These are phyloP conservation scores for Protea cynaroides DNA, from an alignment of 164 flowering plant species.

Conservation along the genomic window DNA sequence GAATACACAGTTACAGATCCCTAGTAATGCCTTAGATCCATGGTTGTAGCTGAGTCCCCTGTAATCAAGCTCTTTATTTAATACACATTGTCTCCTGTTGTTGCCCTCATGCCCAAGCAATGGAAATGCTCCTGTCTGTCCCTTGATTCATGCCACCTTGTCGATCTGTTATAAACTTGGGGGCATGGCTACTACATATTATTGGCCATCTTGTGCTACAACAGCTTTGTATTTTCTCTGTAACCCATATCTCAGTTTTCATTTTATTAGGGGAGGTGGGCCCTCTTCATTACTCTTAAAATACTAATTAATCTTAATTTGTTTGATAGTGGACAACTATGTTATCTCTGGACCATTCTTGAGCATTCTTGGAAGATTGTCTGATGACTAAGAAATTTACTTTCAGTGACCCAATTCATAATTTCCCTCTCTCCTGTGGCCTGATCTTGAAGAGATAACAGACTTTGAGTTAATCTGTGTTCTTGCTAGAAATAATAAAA, in stretches of 20 bases:
- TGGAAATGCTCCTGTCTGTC: constrained; percentile 26
- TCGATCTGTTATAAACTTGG: constrained; percentile 9
- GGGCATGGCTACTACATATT: neutral
- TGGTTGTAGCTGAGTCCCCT: constrained; percentile 2
- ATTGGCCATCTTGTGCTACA: neutral
- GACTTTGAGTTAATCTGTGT: too few species aligned
- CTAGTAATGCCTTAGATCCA: neutral
- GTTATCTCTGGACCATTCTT: neutral
- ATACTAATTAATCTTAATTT: neutral
- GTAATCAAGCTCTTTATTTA: constrained; percentile 3
- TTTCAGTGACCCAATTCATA: neutral
- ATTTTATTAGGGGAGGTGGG: neutral
- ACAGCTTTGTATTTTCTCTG: neutral
- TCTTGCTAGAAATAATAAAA: too few species aligned
- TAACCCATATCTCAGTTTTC: neutral
- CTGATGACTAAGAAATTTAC: neutral
- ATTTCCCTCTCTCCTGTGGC: too few species aligned
- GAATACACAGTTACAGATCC: neutral
- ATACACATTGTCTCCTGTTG: constrained; percentile 13
- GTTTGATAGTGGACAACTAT: neutral
- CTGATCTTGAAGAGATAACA: too few species aligned
- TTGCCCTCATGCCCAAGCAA: constrained; percentile 17
- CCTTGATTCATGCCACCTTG: constrained; percentile 28
- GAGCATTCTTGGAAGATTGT: neutral
- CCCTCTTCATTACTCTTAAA: neutral